These are phyloP conservation scores for Xylariaceae sp. DNA, from an alignment of 2,329 filamentous ascomycete genomes.

Conservation along the genomic window DNA sequence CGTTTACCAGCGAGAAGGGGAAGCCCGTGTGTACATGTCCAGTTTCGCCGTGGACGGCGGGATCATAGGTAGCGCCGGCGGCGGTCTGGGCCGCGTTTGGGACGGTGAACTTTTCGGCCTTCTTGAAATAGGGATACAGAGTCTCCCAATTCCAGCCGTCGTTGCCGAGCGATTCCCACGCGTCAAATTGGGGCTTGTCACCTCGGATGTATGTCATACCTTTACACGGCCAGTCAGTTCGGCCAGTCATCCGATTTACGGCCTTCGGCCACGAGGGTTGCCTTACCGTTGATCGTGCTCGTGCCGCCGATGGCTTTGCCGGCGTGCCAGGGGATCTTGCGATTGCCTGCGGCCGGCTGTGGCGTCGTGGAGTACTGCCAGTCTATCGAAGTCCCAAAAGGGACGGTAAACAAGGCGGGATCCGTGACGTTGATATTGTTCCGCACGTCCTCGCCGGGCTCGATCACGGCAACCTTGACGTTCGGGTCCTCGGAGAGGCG, in stretches of 20 bases:
- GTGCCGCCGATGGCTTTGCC: constrained; percentile 49
- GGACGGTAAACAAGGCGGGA: constrained; percentile 33
- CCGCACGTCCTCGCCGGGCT: constrained; percentile 45
- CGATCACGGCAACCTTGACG: constrained; percentile 45
- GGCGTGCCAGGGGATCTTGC: constrained; percentile 41
- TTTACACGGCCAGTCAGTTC: constrained; percentile 29
- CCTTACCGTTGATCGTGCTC: constrained; percentile 48
- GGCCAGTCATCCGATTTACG: background rate
- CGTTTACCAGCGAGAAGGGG: constrained; percentile 43
- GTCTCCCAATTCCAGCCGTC: constrained; percentile 52
- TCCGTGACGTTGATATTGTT: constrained; percentile 43
- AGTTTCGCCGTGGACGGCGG: constrained; percentile 42
- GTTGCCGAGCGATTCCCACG: constrained; percentile 52
- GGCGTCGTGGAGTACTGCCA: constrained; percentile 44
- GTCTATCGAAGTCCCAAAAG: constrained; percentile 41
- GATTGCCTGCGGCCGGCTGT: constrained; percentile 42
- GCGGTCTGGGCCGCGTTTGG: constrained; percentile 44
- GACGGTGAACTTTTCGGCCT: constrained; percentile 45
- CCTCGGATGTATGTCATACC: constrained; percentile 55
- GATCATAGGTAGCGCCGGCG: constrained; percentile 45
- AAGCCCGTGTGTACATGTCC: constrained; percentile 48
- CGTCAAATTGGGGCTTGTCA: constrained; percentile 48
- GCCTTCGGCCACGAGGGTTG: background rate
- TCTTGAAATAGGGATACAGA: constrained; percentile 54
- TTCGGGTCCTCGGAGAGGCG: constrained; percentile 43